Evolutionary conservation across 2,329 filamentous ascomycete species (phyloP).

Genomic region (Gyromitra esculenta): DNA sequence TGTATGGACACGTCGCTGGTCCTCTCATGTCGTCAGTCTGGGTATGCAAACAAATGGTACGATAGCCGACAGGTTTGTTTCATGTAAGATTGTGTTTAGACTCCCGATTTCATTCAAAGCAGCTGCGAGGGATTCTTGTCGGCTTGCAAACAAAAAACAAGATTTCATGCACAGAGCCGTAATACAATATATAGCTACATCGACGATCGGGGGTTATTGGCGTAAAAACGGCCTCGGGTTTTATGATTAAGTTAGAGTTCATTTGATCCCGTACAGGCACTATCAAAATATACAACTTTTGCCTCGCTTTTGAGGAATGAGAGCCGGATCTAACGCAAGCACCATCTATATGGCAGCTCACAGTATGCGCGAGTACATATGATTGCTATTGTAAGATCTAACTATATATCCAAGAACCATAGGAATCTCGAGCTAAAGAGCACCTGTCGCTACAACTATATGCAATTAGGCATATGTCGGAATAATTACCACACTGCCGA

Average conservation of each 20-base stretch:
- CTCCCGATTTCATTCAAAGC: neutral
- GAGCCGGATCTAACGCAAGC: neutral
- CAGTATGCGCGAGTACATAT: neutral
- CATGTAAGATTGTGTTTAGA: neutral
- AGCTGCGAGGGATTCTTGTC: neutral
- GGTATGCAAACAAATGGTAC: neutral
- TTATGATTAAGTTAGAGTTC: neutral
- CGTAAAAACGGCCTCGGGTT: neutral
- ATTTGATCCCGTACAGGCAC: neutral
- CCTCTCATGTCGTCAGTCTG: no score
- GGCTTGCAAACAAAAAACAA: neutral
- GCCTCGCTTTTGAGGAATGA: neutral
- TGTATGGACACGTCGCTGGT: no score
- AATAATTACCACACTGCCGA: neutral
- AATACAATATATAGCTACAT: neutral
- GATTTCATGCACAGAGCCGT: neutral
- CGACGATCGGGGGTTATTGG: neutral
- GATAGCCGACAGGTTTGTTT: neutral
- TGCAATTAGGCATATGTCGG: conserved; percentile 2
- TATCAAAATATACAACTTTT: neutral
- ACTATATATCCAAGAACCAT: neutral
- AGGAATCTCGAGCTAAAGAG: neutral
- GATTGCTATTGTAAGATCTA: neutral
- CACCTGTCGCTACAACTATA: neutral
- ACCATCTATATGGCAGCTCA: neutral